Conservation (phyloP, 2,329 filamentous ascomycete genomes). For the Paecilomyces niveus region DNA sequence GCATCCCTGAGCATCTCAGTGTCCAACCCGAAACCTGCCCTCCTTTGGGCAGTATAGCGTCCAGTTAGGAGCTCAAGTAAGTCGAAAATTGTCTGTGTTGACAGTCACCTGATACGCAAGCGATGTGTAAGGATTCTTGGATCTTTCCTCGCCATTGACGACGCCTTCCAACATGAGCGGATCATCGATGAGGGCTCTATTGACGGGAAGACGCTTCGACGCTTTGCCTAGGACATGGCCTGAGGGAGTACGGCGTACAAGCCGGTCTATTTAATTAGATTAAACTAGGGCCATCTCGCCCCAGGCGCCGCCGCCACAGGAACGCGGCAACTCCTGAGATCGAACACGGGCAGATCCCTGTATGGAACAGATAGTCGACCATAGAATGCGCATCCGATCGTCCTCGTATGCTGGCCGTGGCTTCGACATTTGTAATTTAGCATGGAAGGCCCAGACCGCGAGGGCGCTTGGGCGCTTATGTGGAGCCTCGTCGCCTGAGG, state of each 20-base stretch:
- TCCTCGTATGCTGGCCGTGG: neutral
- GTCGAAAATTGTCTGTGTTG: neutral
- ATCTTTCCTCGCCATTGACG: neutral
- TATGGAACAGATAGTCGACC: neutral
- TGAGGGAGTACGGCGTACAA: neutral
- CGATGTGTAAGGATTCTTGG: neutral
- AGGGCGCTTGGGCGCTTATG: slow-evolving; percentile 14
- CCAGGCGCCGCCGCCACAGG: neutral
- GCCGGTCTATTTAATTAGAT: neutral
- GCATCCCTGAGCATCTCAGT: neutral
- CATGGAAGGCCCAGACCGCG: neutral
- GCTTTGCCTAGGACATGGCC: neutral
- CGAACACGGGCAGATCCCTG: neutral
- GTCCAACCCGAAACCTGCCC: neutral
- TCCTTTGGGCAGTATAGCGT: neutral
- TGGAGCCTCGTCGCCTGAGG: neutral
- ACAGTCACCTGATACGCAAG: neutral
- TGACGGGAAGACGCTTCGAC: neutral
- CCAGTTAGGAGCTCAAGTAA: neutral
- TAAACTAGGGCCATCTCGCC: neutral
- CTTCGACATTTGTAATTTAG: neutral
- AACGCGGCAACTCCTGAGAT: neutral
- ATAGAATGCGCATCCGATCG: slow-evolving; percentile 3
- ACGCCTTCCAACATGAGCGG: neutral
- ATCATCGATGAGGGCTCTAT: neutral